Conservation (phyloP, 1,139 yeast genomes). For the Hanseniaspora gamundiae region DNA sequence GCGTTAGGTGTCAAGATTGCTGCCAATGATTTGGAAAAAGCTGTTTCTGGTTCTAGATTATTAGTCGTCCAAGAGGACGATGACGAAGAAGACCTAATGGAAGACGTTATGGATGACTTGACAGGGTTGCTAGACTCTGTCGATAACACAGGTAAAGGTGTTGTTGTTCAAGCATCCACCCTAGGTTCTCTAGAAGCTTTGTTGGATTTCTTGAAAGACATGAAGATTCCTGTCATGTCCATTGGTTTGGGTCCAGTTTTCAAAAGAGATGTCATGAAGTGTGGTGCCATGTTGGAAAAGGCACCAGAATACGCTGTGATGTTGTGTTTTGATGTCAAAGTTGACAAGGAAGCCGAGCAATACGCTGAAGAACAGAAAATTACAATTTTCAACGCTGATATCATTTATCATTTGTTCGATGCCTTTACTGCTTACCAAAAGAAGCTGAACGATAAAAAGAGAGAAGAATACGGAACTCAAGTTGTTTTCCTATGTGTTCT, state of each 20-base stretch:
- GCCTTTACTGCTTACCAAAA: slow-evolving; percentile 87
- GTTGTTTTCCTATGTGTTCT: slow-evolving; percentile 94
- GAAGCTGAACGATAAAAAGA: slow-evolving; percentile 76
- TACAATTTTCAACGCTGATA: slow-evolving; percentile 87
- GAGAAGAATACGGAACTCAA: slow-evolving; percentile 75
- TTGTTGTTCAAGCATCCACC: slow-evolving; percentile 96
- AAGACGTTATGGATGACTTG: slow-evolving; percentile 96
- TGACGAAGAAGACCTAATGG: slow-evolving; percentile 95
- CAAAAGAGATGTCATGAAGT: slow-evolving; percentile 97
- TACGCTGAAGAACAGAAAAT: slow-evolving; percentile 90
- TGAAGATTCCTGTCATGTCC: slow-evolving; percentile 98
- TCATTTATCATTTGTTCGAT: slow-evolving; percentile 93
- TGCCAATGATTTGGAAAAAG: slow-evolving; percentile 94
- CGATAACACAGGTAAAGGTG: slow-evolving; percentile 91
- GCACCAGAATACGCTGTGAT: slow-evolving; percentile 93
- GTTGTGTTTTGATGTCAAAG: slow-evolving; percentile 95
- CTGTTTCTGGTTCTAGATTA: slow-evolving; percentile 96
- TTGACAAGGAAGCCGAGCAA: slow-evolving; percentile 96
- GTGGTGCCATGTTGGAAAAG: slow-evolving; percentile 90
- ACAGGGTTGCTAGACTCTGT: slow-evolving; percentile 91
- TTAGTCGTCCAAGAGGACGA: slow-evolving; percentile 94
- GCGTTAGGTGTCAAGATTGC: slow-evolving; percentile 98
- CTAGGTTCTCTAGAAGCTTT: slow-evolving; percentile 96
- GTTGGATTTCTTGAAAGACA: slow-evolving; percentile 89
- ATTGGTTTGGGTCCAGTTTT: slow-evolving; percentile 96